Conservation (phyloP, 148 eudicot species). For the Camellia sinensis region DNA sequence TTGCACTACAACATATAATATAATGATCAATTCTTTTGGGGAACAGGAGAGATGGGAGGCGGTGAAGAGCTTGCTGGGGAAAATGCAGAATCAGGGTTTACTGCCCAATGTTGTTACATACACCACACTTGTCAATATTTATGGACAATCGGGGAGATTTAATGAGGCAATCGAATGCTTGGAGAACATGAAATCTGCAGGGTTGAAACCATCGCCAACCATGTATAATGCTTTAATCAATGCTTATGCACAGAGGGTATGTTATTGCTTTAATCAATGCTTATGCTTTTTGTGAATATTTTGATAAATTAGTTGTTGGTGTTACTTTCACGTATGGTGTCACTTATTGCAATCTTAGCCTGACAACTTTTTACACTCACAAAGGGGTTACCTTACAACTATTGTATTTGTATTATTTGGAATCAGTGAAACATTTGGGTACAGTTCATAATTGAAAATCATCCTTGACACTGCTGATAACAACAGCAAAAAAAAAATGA, state of each 20-base stretch:
- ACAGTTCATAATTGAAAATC: neutral
- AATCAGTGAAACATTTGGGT: neutral
- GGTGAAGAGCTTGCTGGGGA: conserved; percentile 57
- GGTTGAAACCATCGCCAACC: conserved; percentile 77
- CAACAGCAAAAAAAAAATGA: too few species aligned
- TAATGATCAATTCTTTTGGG: conserved; percentile 88
- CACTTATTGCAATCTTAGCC: neutral
- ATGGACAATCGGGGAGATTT: conserved; percentile 89
- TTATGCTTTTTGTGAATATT: conserved; percentile 49
- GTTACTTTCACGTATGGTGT: neutral
- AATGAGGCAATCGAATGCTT: conserved; percentile 87
- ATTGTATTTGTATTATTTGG: neutral
- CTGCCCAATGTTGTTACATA: conserved; percentile 87
- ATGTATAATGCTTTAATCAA: conserved; percentile 97
- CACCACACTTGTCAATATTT: conserved; percentile 78
- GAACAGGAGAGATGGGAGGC: conserved; percentile 78
- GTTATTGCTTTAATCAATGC: conserved; percentile 56
- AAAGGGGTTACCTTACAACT: neutral
- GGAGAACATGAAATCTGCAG: conserved; percentile 90
- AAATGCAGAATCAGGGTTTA: conserved; percentile 84
- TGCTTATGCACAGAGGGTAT: conserved; percentile 97
- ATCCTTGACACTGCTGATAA: neutral
- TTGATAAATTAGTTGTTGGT: neutral
- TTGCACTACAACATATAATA: conserved; percentile 80
- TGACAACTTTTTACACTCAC: neutral